Evolutionary conservation across 2,329 filamentous ascomycete species (phyloP), one percentile per base, ranked within the genome.

Genomic region (Colletotrichum destructivum): DNA sequence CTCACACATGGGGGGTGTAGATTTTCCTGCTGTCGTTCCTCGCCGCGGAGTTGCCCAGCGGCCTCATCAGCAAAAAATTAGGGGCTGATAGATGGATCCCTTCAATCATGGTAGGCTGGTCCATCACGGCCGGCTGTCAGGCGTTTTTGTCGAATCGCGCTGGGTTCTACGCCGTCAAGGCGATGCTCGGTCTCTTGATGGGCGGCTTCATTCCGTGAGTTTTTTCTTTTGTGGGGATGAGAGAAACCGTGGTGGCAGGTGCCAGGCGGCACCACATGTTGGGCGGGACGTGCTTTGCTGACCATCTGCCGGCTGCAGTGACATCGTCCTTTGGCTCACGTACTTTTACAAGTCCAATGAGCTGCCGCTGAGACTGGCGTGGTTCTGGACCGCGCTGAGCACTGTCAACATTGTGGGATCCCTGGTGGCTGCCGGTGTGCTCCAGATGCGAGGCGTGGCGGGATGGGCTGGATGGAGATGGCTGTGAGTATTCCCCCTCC

Each of bases 201-300:
- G 86, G 86, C 23, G 86, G 86, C 0, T 88, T 87, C 67, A 88
- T 88, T 40, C 85, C 86, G 74, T 85, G 81, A 47, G 78, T 31
- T 9, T 2, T 35, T 9, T 2, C 7, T 35, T 35, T 15, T 42
- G 16, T 2, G 54, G n/a, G 13, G 26, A 46, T 23, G 15, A 13
- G 11, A 44, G n/a, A 15, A 31, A 21, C n/a, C 6, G 13, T 23
- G 38, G 38, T 3, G 2, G 15, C 0, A 0, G 1, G 6, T 8
- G 31, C 31, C 31, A 31, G 31, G 2, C 31, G 31, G 31, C 2
- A 31, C 31, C 31, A 31, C 5, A 1, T 31, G 31, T 2, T 9
- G 11, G 31, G 2, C 31, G 31, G 9, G 31, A 35, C 8, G 31
- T 35, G 31, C 31, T 35, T 15, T 35, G 35, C 64, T 73, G 42